phyloP scores from a whole-genome alignment of 805 yeast genomes.

The Candida orba region DNA sequence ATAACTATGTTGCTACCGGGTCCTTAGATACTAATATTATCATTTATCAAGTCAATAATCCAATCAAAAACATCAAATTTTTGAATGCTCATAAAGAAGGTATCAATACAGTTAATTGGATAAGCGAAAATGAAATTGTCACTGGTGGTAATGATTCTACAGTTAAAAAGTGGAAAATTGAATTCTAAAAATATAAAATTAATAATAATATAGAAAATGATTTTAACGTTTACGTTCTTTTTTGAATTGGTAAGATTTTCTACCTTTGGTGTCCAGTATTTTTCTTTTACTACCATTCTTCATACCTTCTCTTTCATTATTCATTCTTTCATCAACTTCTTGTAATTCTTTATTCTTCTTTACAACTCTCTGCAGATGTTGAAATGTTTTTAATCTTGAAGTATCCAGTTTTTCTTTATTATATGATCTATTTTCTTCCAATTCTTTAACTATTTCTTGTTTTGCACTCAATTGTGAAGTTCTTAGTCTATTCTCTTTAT shows the following conservation, averaged over 20 bases:
- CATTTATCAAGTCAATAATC: slow-evolving; percentile 71
- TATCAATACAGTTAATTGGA: slow-evolving; percentile 70
- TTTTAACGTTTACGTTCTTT: slow-evolving; percentile 53
- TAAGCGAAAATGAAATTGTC: slow-evolving; percentile 39
- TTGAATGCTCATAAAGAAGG: slow-evolving; percentile 88
- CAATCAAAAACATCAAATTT: slow-evolving; percentile 67
- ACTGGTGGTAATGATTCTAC: slow-evolving; percentile 80
- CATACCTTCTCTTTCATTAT: slow-evolving; percentile 79
- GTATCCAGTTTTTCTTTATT: slow-evolving; percentile 35
- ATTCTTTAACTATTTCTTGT: slow-evolving; percentile 14
- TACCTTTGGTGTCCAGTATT: slow-evolving; percentile 57
- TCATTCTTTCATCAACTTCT: slow-evolving; percentile 65
- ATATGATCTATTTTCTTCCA: slow-evolving; percentile 20
- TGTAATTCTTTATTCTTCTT: slow-evolving; percentile 64
- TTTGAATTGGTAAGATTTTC: slow-evolving; percentile 76
- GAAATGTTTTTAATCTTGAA: slow-evolving; percentile 55
- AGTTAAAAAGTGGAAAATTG: slow-evolving; percentile 61
- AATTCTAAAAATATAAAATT: slow-evolving; percentile 5
- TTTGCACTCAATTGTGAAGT: neutral
- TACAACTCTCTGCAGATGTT: slow-evolving; percentile 54
- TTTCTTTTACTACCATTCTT: slow-evolving; percentile 85
- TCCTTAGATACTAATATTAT: slow-evolving; percentile 79
- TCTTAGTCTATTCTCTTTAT: slow-evolving; percentile 4
- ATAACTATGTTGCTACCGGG: slow-evolving; percentile 66
- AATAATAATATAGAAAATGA: neutral